Conservation (phyloP, 1,139 yeast species). For the Lodderomyces theae region DNA sequence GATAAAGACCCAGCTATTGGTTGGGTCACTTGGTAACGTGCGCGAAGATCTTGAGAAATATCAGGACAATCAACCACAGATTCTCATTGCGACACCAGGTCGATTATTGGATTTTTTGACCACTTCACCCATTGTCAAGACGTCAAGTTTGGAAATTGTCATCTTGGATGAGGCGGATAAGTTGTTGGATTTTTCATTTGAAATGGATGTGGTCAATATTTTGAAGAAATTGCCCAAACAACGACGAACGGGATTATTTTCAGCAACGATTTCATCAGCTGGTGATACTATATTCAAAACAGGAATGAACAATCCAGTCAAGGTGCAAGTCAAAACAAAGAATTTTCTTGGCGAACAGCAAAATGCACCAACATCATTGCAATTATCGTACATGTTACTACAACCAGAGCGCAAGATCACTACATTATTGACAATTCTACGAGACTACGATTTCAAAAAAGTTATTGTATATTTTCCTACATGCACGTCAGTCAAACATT, state of each 20-base stretch:
- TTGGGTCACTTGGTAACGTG: slow-evolving; percentile 73
- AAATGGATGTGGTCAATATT: slow-evolving; percentile 63
- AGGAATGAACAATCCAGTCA: slow-evolving; percentile 89
- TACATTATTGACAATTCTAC: slow-evolving; percentile 52
- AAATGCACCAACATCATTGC: slow-evolving; percentile 61
- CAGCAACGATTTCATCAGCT: slow-evolving; percentile 86
- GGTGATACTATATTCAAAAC: slow-evolving; percentile 66
- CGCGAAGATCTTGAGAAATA: slow-evolving; percentile 72
- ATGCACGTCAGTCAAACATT: slow-evolving; percentile 75
- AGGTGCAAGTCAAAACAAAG: slow-evolving; percentile 65
- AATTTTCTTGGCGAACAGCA: slow-evolving; percentile 14
- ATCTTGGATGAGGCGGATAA: slow-evolving; percentile 94
- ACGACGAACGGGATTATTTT: slow-evolving; percentile 87
- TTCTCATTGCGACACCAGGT: slow-evolving; percentile 92
- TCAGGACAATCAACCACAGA: slow-evolving; percentile 56
- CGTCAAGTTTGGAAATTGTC: slow-evolving; percentile 64
- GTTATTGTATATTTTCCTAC: slow-evolving; percentile 91
- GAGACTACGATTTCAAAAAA: slow-evolving; percentile 60
- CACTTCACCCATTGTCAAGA: slow-evolving; percentile 46
- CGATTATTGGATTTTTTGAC: slow-evolving; percentile 70
- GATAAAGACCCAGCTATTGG: slow-evolving; percentile 66
- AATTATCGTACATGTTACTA: slow-evolving; percentile 59
- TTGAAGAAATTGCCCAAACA: slow-evolving; percentile 76
- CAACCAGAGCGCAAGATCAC: slow-evolving; percentile 62
- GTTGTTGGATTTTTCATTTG: slow-evolving; percentile 76